Percentiles rank a stretch among this genome's conserved stretches.
Evolutionary conservation across 805 yeast genomes (phyloP).

Genomic region (Candida caryicola): DNA sequence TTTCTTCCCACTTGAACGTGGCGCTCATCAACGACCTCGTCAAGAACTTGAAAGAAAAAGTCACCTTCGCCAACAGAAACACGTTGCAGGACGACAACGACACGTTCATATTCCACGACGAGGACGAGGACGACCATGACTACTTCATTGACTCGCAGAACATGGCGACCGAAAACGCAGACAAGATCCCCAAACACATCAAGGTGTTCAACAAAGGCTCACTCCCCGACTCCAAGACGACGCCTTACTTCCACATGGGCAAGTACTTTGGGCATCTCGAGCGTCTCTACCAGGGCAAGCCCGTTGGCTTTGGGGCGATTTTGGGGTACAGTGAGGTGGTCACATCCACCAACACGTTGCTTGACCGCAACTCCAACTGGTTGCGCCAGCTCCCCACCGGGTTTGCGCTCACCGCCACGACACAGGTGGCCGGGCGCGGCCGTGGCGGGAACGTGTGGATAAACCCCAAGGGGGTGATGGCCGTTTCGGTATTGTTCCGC

Average conservation of each 20-base stretch:
- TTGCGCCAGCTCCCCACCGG: constrained; percentile 68
- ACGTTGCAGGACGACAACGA: constrained; percentile 54
- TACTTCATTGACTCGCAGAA: constrained; percentile 14
- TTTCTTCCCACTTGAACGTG: constrained; percentile 42
- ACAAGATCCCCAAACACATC: constrained; percentile 53
- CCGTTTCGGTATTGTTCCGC: constrained; percentile 68
- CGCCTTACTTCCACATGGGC: constrained; percentile 71
- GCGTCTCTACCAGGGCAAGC: constrained; percentile 17
- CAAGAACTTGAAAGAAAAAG: constrained; percentile 37
- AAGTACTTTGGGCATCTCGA: constrained; percentile 49
- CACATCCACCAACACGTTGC: constrained; percentile 77
- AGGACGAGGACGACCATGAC: constrained; percentile 24
- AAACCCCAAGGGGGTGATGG: constrained; percentile 88
- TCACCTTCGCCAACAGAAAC: constrained; percentile 28
- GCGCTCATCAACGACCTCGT: constrained; percentile 33
- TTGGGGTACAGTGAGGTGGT: constrained; percentile 83
- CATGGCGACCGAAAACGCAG: constrained; percentile 49
- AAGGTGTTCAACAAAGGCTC: constrained; percentile 41
- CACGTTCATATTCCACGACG: constrained; percentile 48
- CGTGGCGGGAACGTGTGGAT: constrained; percentile 96
- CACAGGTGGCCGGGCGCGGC: constrained; percentile 90
- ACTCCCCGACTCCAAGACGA: constrained; percentile 49
- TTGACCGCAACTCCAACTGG: constrained; percentile 68
- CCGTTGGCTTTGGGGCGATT: constrained; percentile 54
- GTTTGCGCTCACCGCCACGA: constrained; percentile 64